phyloP scores from a whole-genome alignment of 23 red algal genomes.

The Gracilariopsis chorda region DNA sequence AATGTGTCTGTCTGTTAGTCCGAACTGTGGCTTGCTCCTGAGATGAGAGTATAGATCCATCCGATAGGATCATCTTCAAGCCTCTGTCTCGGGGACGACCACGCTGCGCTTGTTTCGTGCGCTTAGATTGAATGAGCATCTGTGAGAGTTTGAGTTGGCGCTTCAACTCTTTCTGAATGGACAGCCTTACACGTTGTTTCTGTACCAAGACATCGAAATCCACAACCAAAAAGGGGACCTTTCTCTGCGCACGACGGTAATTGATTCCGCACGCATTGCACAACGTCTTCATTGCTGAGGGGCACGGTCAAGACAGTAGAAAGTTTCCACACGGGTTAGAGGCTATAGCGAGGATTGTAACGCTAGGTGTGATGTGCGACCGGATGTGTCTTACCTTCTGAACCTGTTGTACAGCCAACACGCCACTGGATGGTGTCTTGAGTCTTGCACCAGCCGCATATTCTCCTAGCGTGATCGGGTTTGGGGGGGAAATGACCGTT shows the following conservation, averaged over 20 bases:
- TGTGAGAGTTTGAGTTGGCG: slow-evolving; percentile 1
- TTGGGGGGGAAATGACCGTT: slow-evolving; percentile 2
- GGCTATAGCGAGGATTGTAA: background rate
- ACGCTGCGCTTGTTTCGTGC: no score
- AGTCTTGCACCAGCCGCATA: slow-evolving; percentile 24
- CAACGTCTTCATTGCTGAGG: slow-evolving; percentile 15
- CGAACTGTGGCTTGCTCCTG: no score
- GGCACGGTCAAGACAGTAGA: background rate
- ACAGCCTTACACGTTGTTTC: background rate
- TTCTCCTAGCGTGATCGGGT: background rate
- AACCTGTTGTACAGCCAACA: slow-evolving; percentile 17
- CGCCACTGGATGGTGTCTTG: background rate
- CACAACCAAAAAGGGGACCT: background rate
- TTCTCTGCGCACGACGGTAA: background rate
- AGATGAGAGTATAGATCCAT: no score
- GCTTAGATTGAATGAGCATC: no score
- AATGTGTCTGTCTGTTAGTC: no score
- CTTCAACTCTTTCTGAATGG: slow-evolving; percentile 40
- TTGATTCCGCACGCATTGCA: slow-evolving; percentile 52
- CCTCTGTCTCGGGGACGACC: no score
- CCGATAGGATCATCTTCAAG: no score
- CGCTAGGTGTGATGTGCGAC: no score
- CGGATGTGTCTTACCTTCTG: slow-evolving; percentile 4
- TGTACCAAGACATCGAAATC: background rate
- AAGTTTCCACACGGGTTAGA: background rate